Base-by-base conservation (phyloP, 192 early-diverging fungal genomes). In the Mortierella antarctica region DNA sequence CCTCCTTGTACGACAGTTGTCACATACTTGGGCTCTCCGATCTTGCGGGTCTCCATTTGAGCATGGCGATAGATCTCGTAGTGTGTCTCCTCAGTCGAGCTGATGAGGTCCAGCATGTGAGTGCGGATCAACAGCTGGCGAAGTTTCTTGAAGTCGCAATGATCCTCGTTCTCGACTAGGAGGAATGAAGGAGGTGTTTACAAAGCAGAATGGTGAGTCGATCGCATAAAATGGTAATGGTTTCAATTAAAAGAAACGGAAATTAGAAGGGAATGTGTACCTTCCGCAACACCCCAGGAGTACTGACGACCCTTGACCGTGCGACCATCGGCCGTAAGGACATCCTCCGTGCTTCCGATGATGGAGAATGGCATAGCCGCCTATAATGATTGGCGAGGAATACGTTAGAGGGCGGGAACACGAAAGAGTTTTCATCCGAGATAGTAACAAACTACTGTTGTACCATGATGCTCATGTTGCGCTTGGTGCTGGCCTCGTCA, bases 111-210 rank as follows among this genome's bases (percentile, higher is more conserved):
- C 62, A 96, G 88, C 96, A 99, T 98, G 82, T 99, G 97, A 18
- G 96, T 96, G 67, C 97, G 92, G 83, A 99, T 96, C 60, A 99
- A 90, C 57, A 99, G 87, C 86, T 95, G 94, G 66, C 98, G 93
- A 49, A 99, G 90, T 86, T 98, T 98, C 83, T 92, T 95, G 85
- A 98, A 98, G 83, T 98, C 97, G 86, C 96, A 98, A 86, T 98
- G 98, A 62, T 90, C 88, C 85, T 99, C 98, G 83, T 98, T 99
- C 82, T 99, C 98, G 17, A 99, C 98, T 78, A 71, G 52, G n/a
- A 31, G 50, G 7, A 48, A 62, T 18, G 5, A 42, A 50, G 6
- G 31, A 44, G 46, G 44, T 45, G 39, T n/a, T n/a, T 41, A 61
- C n/a, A 13, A n/a, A 8, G 18, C 15, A 45, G 46, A 61, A 18